A percentile compares a stretch with the other conserved stretches of the same genome.
Conservation (phyloP, 106 monocot species). For the Iris macrosiphon region DNA sequence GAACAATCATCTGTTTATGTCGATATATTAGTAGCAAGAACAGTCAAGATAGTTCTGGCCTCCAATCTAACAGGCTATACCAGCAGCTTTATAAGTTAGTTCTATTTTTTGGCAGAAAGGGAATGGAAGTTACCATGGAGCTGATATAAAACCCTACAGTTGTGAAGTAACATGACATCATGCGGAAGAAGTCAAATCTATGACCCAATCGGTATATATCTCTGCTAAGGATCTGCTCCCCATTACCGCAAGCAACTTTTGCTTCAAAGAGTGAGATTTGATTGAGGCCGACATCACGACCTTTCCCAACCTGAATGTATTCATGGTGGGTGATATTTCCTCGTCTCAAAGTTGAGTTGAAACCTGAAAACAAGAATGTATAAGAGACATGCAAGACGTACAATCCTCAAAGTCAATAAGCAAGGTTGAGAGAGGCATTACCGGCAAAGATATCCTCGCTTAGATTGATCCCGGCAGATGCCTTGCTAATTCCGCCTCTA, state of each 20-base stretch:
- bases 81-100: background rate
- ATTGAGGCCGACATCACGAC: slow-evolving; percentile 97
- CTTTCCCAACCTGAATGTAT: slow-evolving; percentile 98
- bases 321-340: slow-evolving; percentile 99
- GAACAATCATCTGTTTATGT: background rate
- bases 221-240: slow-evolving; percentile 91
- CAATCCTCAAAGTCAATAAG: background rate
- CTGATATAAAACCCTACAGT: slow-evolving; percentile 96
- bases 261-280: slow-evolving; percentile 99
- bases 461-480: slow-evolving; percentile 90
- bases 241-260: slow-evolving; percentile 95
- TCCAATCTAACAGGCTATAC: background rate
- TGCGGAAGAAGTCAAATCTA: slow-evolving; percentile 97
- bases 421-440: slow-evolving; percentile 8
- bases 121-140: slow-evolving; percentile 67
- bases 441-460: slow-evolving; percentile 99
- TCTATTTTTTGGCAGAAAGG: background rate
- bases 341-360: slow-evolving; percentile 86
- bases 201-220: slow-evolving; percentile 94
- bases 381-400: background rate
- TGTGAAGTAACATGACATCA: slow-evolving; percentile 95
- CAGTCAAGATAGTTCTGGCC: background rate
- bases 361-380: slow-evolving; percentile 38
- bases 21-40: background rate
- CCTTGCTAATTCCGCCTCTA: slow-evolving; percentile 98